Percentiles rank a stretch among this genome's conserved stretches.
Conservation (phyloP, 169 alveolate genomes). For the Eimeria necatrix region DNA sequence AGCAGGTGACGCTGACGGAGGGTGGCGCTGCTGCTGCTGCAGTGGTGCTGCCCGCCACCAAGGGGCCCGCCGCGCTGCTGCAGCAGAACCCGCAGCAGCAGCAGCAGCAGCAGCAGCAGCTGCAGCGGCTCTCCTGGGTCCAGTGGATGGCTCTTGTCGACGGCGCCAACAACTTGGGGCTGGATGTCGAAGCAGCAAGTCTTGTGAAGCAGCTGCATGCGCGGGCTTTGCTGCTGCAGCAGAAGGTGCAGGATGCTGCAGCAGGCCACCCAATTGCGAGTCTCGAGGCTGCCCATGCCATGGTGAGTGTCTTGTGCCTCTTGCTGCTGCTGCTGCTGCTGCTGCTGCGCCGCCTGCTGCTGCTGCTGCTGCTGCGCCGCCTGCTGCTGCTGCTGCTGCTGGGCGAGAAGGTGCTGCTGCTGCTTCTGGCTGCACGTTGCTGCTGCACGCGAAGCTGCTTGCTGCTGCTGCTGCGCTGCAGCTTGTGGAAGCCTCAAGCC, state of each 20-base stretch:
- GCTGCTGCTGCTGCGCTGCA: constrained; percentile 59
- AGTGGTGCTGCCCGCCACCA: constrained; percentile 51
- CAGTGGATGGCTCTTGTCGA: constrained; percentile 44
- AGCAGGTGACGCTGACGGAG: constrained; percentile 43
- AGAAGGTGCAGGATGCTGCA: constrained; percentile 44
- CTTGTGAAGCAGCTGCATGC: constrained; percentile 58
- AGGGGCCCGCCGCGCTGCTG: constrained; percentile 72
- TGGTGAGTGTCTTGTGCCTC: constrained; percentile 1
- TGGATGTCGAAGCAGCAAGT: constrained; percentile 28
- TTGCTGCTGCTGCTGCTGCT: neutral
- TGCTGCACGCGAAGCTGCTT: neutral
- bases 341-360: no score
- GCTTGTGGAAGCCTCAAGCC: constrained; percentile 49
- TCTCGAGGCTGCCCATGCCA: constrained; percentile 45
- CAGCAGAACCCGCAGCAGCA: constrained; percentile 44
- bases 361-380: no score
- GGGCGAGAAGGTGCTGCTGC: neutral
- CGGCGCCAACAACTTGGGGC: constrained; percentile 63
- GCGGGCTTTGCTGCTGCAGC: constrained; percentile 46
- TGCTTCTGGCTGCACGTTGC: neutral
- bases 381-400: neutral
- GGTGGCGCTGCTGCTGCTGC: constrained; percentile 55
- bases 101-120: constrained; percentile 60
- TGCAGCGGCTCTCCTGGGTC: constrained; percentile 21
- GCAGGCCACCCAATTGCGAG: constrained; percentile 35